These are phyloP conservation scores for Cadophora malorum DNA, from an alignment of 2,329 filamentous ascomycete species.

Conservation along the genomic window DNA sequence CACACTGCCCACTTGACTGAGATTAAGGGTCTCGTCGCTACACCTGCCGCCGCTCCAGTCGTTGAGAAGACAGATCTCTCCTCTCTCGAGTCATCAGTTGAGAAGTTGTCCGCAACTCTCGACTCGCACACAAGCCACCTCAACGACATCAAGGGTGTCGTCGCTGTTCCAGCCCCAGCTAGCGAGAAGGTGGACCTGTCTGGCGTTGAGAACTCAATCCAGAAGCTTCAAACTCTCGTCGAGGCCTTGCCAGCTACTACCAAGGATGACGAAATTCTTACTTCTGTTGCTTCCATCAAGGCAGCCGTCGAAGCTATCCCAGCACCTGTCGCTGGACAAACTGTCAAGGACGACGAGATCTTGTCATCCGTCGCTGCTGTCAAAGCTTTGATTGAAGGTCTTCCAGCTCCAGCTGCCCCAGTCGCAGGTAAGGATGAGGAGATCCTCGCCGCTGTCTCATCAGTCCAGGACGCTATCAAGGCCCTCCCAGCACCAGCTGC, in stretches of 20 bases:
- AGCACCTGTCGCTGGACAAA: constrained; percentile 15
- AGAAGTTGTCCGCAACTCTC: constrained; percentile 24
- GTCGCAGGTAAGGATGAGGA: constrained; percentile 22
- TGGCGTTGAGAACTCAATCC: constrained; percentile 21
- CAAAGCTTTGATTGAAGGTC: constrained; percentile 29
- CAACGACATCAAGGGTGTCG: constrained; percentile 24
- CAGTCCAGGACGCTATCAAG: constrained; percentile 6
- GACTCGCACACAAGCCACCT: constrained; percentile 26
- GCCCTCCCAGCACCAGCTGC: constrained; percentile 20
- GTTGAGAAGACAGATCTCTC: constrained; percentile 26
- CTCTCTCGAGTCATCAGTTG: constrained; percentile 25
- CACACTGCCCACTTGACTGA: constrained; percentile 27
- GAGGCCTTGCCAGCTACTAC: constrained; percentile 12
- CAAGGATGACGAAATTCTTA: constrained; percentile 16
- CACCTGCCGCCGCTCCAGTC: constrained; percentile 14
- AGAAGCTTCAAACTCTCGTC: constrained; percentile 18
- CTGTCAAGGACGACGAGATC: constrained; percentile 21
- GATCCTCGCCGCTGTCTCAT: constrained; percentile 23
- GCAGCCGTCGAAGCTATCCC: constrained; percentile 17
- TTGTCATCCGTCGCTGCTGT: constrained; percentile 18
- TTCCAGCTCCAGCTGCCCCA: constrained; percentile 26
- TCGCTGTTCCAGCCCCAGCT: constrained; percentile 22
- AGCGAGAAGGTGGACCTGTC: constrained; percentile 25
- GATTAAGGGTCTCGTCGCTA: constrained; percentile 27
- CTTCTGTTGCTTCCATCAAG: constrained; percentile 23